Base-by-base conservation (phyloP, 495 filamentous ascomycete species). In the Endocarpon pusillum region DNA sequence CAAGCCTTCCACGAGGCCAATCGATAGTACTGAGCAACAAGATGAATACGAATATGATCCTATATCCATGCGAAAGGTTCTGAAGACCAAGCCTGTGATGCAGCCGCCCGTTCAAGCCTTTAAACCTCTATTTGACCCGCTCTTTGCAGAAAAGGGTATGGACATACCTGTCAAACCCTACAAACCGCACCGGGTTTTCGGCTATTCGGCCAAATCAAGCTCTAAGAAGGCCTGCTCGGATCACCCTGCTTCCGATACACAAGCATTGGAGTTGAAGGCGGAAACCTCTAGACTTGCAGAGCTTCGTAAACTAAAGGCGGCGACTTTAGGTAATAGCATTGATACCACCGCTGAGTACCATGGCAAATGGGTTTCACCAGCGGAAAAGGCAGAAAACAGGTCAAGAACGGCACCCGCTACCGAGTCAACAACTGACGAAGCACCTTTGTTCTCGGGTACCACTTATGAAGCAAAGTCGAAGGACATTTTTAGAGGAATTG, bases 51-150 rank as follows among this genome's bases (percentile, higher is more conserved):
- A 57, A 12, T 69, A 73, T 31, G 70, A 75, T 43, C 68, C 68
- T n/a, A 73, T 75, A 37, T 69, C 69, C 14, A 71, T 70, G 42
- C 62, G 66, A n/a, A 71, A 63, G 45, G 58, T 73, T 3, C 43
- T 39, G 32, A 61, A 49, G 34, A 34, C 12, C n/a, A 41, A 1
- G 2, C 21, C 0, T 12, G 29, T 17, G 31, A 28, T 31, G 21
- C 1, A 26, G 5, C 11, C 31, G 25, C 1, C 22, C 36, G 6
- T 25, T 16, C 5, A 6, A 21, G 19, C 24, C 24, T 19, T 32
- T 5, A 41, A 36, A 25, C 28, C 30, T n/a, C 22, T 21, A 9
- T 19, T 10, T 16, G 36, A 36, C 23, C 28, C 30, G 12, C 22
- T 21, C 8, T 19, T 10, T 16, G 36, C 42, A 28, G 40, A 36